Base-by-base conservation (phyloP, 1,284 basidiomycete species). In the Tilletia caries region DNA sequence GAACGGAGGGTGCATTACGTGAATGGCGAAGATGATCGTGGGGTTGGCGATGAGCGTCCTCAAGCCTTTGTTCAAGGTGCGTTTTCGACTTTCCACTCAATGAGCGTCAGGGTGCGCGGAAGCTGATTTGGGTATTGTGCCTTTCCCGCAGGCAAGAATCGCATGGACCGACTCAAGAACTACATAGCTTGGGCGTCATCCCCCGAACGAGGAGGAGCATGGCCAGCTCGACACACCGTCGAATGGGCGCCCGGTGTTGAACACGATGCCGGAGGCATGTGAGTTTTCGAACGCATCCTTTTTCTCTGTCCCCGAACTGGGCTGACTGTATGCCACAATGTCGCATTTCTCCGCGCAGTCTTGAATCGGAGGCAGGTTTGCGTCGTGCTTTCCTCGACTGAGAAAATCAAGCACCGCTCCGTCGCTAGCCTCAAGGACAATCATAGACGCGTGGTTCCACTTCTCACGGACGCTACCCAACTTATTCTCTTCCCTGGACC, bases 11-110 rank as follows among this genome's bases (percentile, higher is more conserved):
- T 73, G 6, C 69, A 72, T 48, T 70, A 69, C n/a, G 5, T 76
- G 0, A 66, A 76, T 37, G 75, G 71, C 3, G 43, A 58, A n/a
- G 32, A 34, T 23, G 75, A 76, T 25, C 43, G 32, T 34, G 75
- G 75, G 0, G 25, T 27, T 0, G 75, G 75, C 23, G 75, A 76
- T 46, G 70, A 75, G 6, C 48, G 75, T 2, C 54, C 68, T 0
- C 54, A 66, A 15, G 75, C 75, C 2, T 67, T 75, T 65, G 71
- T 70, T 34, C 75, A 76, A 71, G 75, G 75, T 75, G 29, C 18
- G 71, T 66, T 1, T 29, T 33, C 27, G 0, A n/a, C n/a, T n/a
- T n/a, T 23, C 18, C 32, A 27, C 1, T 2, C 18, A 27, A 5
- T 18, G 2, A 37, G n/a, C n/a, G n/a, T n/a, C n/a, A n/a, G n/a